phyloP scores from a whole-genome alignment of 768 basidiomycete species.

The Hygrophorus russula region DNA sequence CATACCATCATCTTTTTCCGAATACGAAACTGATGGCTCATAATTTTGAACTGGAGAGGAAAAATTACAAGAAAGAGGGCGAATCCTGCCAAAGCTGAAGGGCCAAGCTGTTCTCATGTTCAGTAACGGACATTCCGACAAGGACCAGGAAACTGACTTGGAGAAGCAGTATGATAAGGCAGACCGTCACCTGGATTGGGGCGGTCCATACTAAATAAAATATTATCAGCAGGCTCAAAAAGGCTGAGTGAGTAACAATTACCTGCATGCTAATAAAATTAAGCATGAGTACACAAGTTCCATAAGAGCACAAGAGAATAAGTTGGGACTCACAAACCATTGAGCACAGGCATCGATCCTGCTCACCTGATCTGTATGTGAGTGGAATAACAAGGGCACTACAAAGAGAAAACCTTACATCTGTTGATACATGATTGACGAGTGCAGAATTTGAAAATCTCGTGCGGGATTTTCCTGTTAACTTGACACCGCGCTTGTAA shows the following conservation, averaged over 20 bases:
- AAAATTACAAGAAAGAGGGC: conserved; percentile 50
- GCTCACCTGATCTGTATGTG: conserved; percentile 28
- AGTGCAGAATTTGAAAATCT: conserved; percentile 49
- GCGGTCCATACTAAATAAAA: conserved; percentile 45
- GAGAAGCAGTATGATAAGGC: conserved; percentile 46
- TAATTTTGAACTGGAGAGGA: conserved; percentile 53
- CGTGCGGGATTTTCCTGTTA: conserved; percentile 57
- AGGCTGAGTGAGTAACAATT: too few relatives aligned
- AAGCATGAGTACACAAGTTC: too few relatives aligned
- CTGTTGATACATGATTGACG: conserved; percentile 53
- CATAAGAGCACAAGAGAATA: background rate
- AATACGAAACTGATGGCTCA: conserved; percentile 44
- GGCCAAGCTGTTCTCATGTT: conserved; percentile 37
- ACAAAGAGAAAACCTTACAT: conserved; percentile 29
- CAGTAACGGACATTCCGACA: background rate
- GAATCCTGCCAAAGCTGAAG: conserved; percentile 62
- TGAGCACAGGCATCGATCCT: conserved; percentile 52
- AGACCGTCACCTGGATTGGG: conserved; percentile 52
- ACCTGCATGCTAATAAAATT: too few relatives aligned
- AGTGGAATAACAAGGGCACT: conserved; percentile 1
- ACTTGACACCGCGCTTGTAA: conserved; percentile 55
- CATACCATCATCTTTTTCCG: conserved; percentile 45
- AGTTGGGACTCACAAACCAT: conserved; percentile 50
- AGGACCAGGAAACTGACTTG: conserved; percentile 27
- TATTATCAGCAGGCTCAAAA: background rate